Base-by-base conservation (phyloP, 208 protist genomes). In the Trypanosoma vivax region DNA sequence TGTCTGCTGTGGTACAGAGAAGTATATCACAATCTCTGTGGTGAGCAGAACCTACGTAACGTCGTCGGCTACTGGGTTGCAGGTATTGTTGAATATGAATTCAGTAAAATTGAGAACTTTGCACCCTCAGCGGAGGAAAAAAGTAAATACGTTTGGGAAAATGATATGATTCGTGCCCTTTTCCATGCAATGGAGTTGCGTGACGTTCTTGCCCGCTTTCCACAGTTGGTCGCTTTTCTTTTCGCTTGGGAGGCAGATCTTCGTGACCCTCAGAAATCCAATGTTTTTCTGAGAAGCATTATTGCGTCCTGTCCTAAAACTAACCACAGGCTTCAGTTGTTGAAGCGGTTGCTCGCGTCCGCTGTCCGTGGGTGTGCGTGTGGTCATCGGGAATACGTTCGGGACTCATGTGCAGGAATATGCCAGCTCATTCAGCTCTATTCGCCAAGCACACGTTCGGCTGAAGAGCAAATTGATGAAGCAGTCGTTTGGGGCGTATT, bases 31-130 rank as follows among this genome's bases (percentile, higher is more conserved):
- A 14, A 11, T 34, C 25, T 60, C 19, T 23, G 34, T 33, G 5
- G 33, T 2, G 33, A 24, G 54, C 43, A 60, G 30, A 42, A 60
- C 21, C 30, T 51, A 25, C n/a, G 23, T 18, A 33, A 4, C 3
- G 24, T 60, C 16, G n/a, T 60, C 33, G 24, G 40, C 4, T 60
- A 60, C 34, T 60, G 54, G 54, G 43, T 51, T n/a, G 30, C 28
- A 16, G 54, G 54, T 27, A 23, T 60, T 3, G 33, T 60, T 9
- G 30, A 29, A 9, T 60, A 60, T 33, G 42, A 50, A 30, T 38
- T 60, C 21, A 27, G 33, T 33, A 45, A 47, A n/a, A 51, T 60
- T 4, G 16, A 23, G 13, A 34, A 41, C 16, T 47, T 5, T 25
- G 19, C 49, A 6, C 37, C 9, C 14, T 13, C n/a, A n/a, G 13